phyloP scores from a whole-genome alignment of 495 filamentous ascomycete species.

The Trypethelium eluteriae region DNA sequence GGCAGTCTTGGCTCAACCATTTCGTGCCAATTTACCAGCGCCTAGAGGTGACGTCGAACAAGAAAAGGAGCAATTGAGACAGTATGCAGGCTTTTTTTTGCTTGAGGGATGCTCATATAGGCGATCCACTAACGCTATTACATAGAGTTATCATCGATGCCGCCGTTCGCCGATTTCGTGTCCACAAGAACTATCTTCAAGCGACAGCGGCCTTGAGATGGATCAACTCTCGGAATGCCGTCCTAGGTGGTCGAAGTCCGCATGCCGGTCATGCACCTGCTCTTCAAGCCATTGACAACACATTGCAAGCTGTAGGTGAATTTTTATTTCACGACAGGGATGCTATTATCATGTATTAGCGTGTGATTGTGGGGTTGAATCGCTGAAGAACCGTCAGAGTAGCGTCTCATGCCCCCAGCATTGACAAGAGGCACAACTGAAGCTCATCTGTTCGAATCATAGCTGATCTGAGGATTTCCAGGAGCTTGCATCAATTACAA shows the following conservation, averaged over 20 bases:
- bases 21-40: constrained; percentile 45
- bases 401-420: too few relatives aligned
- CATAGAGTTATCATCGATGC: constrained; percentile 69
- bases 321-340: background rate
- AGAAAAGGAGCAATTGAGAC: constrained; percentile 64
- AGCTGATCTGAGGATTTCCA: constrained; percentile 14
- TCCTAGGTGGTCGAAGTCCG: constrained; percentile 58
- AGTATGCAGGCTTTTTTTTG: constrained; percentile 44
- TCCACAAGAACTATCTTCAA: constrained; percentile 75
- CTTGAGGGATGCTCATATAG: background rate
- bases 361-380: too few relatives aligned
- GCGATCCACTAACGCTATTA: background rate
- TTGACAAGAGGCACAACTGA: too few relatives aligned
- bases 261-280: constrained; percentile 49
- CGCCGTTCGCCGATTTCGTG: constrained; percentile 71
- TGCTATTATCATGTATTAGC: background rate
- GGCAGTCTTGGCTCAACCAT: constrained; percentile 63
- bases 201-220: constrained; percentile 71
- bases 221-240: constrained; percentile 61
- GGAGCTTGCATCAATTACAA: constrained; percentile 35
- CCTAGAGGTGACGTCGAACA: constrained; percentile 56
- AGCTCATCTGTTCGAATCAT: background rate
- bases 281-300: constrained; percentile 51
- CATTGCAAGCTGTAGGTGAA: constrained; percentile 54
- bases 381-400: too few relatives aligned